Evolutionary conservation across 1,139 yeast species (phyloP).

Genomic region (Diutina rugosa): DNA sequence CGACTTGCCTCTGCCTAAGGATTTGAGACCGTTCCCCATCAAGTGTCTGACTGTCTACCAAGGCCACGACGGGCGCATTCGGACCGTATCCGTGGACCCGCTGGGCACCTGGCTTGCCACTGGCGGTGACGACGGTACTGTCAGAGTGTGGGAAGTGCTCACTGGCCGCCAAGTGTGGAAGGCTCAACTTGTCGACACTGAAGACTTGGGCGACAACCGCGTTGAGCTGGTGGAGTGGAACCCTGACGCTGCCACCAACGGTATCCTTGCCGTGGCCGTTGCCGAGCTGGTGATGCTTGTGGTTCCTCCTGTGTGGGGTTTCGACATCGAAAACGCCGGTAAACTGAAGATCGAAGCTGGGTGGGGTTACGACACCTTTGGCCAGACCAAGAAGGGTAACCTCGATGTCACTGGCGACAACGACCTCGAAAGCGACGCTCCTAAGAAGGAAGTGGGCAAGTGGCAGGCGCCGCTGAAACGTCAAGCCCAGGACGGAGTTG

Average conservation of each 20-base stretch:
- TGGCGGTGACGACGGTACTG: constrained; percentile 93
- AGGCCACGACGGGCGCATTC: constrained; percentile 77
- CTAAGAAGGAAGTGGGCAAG: constrained; percentile 52
- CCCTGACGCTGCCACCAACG: constrained; percentile 52
- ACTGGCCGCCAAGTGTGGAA: constrained; percentile 90
- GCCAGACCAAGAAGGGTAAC: constrained; percentile 33
- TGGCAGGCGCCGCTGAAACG: constrained; percentile 75
- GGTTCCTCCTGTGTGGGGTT: constrained; percentile 87
- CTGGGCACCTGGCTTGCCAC: constrained; percentile 93
- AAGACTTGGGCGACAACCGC: constrained; percentile 55
- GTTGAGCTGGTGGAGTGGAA: constrained; percentile 85
- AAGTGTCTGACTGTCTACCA: constrained; percentile 70
- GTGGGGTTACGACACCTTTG: constrained; percentile 80
- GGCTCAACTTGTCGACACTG: constrained; percentile 33
- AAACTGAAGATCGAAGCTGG: constrained; percentile 76
- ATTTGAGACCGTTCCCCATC: constrained; percentile 96
- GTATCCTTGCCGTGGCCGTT: constrained; percentile 71
- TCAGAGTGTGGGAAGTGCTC: constrained; percentile 90
- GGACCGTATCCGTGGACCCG: constrained; percentile 78
- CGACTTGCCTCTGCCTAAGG: constrained; percentile 93
- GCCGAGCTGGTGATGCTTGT: constrained; percentile 70
- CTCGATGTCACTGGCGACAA: constrained; percentile 23
- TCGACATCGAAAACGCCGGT: constrained; percentile 74
- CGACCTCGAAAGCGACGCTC: constrained; percentile 10
- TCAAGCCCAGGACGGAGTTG: constrained; percentile 54